Conservation (phyloP, 495 filamentous ascomycete species). For the Rostrohypoxylon terebratum region DNA sequence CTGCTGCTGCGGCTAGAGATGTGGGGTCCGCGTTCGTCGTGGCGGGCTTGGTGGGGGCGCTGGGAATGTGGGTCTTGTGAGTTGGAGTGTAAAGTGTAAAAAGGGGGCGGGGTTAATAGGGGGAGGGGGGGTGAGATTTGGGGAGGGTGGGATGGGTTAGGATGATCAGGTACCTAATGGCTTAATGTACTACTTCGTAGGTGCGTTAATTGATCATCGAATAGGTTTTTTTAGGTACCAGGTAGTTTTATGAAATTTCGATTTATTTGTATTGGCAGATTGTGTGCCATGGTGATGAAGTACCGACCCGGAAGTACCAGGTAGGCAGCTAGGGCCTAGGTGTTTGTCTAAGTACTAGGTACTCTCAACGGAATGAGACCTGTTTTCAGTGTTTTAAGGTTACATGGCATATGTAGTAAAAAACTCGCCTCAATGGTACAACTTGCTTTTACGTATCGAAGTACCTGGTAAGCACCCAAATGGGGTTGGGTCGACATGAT, state of each 20-base stretch:
- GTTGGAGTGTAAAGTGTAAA: not conserved
- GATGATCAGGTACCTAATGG: not conserved
- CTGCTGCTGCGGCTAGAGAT: not conserved
- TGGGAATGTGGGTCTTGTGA: slow-evolving; percentile 4
- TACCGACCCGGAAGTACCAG: too few species aligned
- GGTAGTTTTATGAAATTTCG: not conserved
- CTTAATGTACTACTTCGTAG: not conserved
- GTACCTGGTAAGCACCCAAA: not conserved
- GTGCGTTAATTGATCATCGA: not conserved
- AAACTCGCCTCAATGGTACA: too few species aligned
- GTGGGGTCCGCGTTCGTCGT: not conserved
- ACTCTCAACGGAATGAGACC: too few species aligned
- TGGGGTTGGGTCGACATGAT: too few species aligned
- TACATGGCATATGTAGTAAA: not conserved
- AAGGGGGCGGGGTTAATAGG: not conserved
- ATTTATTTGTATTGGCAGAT: not conserved
- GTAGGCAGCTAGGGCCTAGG: too few species aligned
- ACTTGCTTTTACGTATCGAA: not conserved
- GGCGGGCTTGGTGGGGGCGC: slow-evolving; percentile 1
- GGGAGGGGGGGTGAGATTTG: not conserved
- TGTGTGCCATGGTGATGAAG: too few species aligned
- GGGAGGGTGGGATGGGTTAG: not conserved
- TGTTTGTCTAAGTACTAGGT: too few species aligned
- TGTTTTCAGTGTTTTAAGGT: not conserved
- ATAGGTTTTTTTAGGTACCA: not conserved